Conservation (phyloP, 352 stramenopile species). For the Globisporangium middletonii region DNA sequence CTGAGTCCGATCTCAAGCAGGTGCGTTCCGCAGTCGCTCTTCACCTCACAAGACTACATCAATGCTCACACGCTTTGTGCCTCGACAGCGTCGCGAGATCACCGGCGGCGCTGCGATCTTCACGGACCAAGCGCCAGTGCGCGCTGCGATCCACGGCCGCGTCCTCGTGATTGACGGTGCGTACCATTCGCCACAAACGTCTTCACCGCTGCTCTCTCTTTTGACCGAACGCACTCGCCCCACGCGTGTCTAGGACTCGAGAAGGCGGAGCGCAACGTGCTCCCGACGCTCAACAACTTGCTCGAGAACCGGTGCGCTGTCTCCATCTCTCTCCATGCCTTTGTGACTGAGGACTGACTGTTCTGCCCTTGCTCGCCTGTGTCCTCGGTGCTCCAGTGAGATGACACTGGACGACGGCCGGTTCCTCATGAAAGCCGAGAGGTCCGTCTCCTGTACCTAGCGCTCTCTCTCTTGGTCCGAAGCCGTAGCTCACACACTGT, state of each 20-base stretch:
- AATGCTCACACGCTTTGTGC: neutral
- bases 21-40: slow-evolving; percentile 9
- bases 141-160: slow-evolving; percentile 90
- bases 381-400: slow-evolving; percentile 36
- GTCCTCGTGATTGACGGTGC: slow-evolving; percentile 92
- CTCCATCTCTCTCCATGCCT: neutral
- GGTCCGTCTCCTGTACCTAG: slow-evolving; percentile 15
- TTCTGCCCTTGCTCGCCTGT: neutral
- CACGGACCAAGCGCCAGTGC: slow-evolving; percentile 90
- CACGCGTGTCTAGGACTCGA: slow-evolving; percentile 63
- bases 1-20: slow-evolving; percentile 91
- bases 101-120: slow-evolving; percentile 71
- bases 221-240: neutral
- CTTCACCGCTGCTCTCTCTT: too few species aligned
- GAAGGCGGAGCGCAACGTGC: slow-evolving; percentile 94
- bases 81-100: slow-evolving; percentile 54
- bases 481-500: neutral
- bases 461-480: too few species aligned
- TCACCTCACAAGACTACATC: neutral
- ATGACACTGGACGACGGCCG: slow-evolving; percentile 93
- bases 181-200: slow-evolving; percentile 4
- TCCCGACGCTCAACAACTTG: slow-evolving; percentile 97
- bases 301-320: slow-evolving; percentile 86
- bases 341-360: neutral
- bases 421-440: slow-evolving; percentile 89